Percentiles rank a stretch among this genome's conserved stretches.
Conservation (phyloP, 495 filamentous ascomycete genomes). For the Stereocaulon alpinum region DNA sequence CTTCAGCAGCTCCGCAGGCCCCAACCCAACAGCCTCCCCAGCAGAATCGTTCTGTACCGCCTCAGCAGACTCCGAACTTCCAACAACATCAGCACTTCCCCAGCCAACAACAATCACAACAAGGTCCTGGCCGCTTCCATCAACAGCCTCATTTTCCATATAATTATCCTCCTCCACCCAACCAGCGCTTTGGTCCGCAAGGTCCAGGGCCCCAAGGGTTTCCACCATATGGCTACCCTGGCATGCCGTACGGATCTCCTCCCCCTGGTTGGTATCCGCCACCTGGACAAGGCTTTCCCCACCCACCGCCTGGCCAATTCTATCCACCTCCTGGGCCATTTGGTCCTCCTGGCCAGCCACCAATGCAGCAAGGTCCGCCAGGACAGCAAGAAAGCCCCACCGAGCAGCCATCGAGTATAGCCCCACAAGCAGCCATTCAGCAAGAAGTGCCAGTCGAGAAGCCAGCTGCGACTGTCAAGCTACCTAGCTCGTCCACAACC, state of each 20-base stretch:
- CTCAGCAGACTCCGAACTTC: conserved; percentile 11
- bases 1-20: conserved; percentile 16
- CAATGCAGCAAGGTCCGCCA: conserved; percentile 23
- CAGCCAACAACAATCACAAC: conserved; percentile 19
- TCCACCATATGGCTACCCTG: conserved; percentile 50
- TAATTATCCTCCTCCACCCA: conserved; percentile 31
- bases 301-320: conserved; percentile 46
- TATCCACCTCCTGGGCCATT: conserved; percentile 39
- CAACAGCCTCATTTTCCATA: conserved; percentile 41
- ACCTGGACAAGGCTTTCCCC: conserved; percentile 69
- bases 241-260: conserved; percentile 53
- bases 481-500: conserved; percentile 24
- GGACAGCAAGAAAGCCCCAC: conserved; percentile 29
- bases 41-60: conserved; percentile 4
- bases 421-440: conserved; percentile 14
- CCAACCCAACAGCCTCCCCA: conserved; percentile 18
- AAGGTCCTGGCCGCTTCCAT: conserved; percentile 36
- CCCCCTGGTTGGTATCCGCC: conserved; percentile 72
- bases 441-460: conserved; percentile 29
- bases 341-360: conserved; percentile 41
- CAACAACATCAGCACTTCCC: conserved; percentile 15
- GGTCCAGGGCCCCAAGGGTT: conserved; percentile 45
- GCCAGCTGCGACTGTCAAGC: conserved; percentile 22
- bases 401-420: conserved; percentile 23
- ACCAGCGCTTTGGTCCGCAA: conserved; percentile 37